These are phyloP conservation scores for Penicillium expansum DNA, from an alignment of 2,329 filamentous ascomycete genomes.

Conservation along the genomic window DNA sequence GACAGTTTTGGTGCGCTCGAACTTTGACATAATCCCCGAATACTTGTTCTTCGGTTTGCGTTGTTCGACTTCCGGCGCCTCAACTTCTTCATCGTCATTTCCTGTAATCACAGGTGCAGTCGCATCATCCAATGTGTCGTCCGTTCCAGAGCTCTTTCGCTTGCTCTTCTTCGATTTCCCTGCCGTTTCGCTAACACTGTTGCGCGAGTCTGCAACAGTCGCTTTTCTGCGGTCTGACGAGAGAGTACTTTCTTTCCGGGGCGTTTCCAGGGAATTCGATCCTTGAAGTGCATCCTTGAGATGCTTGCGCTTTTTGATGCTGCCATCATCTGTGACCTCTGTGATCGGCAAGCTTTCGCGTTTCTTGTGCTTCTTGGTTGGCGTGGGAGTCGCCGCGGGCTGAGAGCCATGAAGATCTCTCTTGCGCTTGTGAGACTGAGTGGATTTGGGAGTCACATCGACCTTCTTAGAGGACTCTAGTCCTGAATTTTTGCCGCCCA, in stretches of 20 bases:
- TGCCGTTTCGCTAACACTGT: conserved; percentile 19
- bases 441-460: conserved; percentile 19
- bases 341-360: conserved; percentile 18
- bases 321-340: conserved; percentile 31
- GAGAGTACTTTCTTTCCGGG: conserved; percentile 30
- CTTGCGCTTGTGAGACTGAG: conserved; percentile 36
- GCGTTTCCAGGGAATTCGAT: conserved; percentile 33
- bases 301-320: conserved; percentile 26
- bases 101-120: conserved; percentile 29
- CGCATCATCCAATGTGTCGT: conserved; percentile 13
- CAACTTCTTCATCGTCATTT: conserved; percentile 4
- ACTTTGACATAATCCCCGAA: conserved; percentile 39
- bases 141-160: conserved; percentile 31
- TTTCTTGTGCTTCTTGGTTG: conserved; percentile 41
- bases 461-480: conserved; percentile 42
- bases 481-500: conserved; percentile 49
- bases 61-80: conserved; percentile 24
- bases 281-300: conserved; percentile 22
- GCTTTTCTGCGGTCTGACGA: conserved; percentile 28
- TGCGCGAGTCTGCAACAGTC: conserved; percentile 24
- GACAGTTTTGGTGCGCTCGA: conserved; percentile 35
- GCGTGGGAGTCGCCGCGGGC: conserved; percentile 28
- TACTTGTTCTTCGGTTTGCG: conserved; percentile 33
- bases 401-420: conserved; percentile 30
- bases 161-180: conserved; percentile 39